phyloP scores from a whole-genome alignment of 306 rosid genomes.

The Pterocarpus santalinus region DNA sequence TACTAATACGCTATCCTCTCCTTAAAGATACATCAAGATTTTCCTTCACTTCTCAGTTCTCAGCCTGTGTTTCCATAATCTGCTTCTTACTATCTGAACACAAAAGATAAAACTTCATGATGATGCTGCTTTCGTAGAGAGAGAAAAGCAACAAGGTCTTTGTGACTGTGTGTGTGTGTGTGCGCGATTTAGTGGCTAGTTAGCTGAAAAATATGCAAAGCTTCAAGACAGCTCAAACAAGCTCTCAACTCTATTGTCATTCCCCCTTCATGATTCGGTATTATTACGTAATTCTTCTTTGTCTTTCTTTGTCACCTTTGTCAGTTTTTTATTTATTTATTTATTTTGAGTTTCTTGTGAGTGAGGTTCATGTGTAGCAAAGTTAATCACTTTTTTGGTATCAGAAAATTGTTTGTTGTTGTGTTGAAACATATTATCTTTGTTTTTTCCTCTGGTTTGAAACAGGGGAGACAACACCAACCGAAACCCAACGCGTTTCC shows the following conservation, averaged over 20 bases:
- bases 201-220: slow-evolving; percentile 66
- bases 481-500: slow-evolving; percentile 58
- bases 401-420: neutral
- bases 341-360: neutral
- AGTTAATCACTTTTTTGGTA: neutral
- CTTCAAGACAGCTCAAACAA: slow-evolving; percentile 65
- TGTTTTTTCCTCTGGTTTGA: slow-evolving; percentile 46
- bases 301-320: slow-evolving; percentile 5
- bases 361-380: slow-evolving; percentile 7
- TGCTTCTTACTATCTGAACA: slow-evolving; percentile 36
- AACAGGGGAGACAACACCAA: slow-evolving; percentile 72
- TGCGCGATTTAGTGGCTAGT: neutral
- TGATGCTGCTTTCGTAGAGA: slow-evolving; percentile 29
- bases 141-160: neutral
- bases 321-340: neutral
- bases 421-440: slow-evolving; percentile 23
- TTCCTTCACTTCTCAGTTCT: slow-evolving; percentile 42
- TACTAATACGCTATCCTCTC: slow-evolving; percentile 65
- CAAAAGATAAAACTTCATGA: neutral
- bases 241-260: slow-evolving; percentile 65
- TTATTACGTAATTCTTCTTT: neutral
- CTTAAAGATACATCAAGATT: slow-evolving; percentile 66
- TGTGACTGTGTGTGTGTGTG: neutral
- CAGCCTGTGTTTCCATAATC: neutral
- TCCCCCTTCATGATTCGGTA: slow-evolving; percentile 72